These are phyloP conservation scores for Alternaria alternata DNA, from an alignment of 2,329 filamentous ascomycete genomes.

Conservation along the genomic window DNA sequence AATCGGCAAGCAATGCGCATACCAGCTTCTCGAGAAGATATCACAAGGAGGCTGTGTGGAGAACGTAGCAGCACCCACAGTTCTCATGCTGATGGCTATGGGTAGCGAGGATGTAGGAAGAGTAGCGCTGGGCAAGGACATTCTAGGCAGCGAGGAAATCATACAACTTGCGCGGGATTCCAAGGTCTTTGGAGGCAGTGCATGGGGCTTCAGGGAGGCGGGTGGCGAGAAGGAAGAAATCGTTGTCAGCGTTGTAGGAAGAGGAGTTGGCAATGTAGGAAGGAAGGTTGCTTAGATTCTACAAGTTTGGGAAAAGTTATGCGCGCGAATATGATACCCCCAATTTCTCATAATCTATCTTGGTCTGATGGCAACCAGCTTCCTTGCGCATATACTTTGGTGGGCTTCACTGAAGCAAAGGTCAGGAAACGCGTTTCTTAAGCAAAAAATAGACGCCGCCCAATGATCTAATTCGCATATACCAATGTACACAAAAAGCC, in stretches of 20 bases:
- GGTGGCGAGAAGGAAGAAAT: conserved; percentile 69
- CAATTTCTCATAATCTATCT: background rate
- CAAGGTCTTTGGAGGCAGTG: conserved; percentile 85
- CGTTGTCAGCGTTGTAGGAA: conserved; percentile 89
- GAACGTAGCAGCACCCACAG: conserved; percentile 72
- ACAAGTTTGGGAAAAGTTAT: conserved; percentile 1
- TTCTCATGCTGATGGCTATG: conserved; percentile 96
- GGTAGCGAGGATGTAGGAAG: conserved; percentile 94
- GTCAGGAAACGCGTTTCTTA: background rate
- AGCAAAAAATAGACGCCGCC: conserved; percentile 22
- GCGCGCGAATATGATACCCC: conserved; percentile 28
- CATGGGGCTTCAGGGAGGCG: conserved; percentile 80
- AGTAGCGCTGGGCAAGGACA: conserved; percentile 79
- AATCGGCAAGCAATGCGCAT: conserved; percentile 85
- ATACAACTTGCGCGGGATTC: conserved; percentile 85
- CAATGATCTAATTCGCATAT: conserved; percentile 22
- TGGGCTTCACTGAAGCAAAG: background rate
- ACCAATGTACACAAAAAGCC: conserved; percentile 3
- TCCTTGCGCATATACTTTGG: background rate
- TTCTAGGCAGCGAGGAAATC: conserved; percentile 81
- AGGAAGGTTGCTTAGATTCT: conserved; percentile 75
- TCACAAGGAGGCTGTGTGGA: conserved; percentile 83
- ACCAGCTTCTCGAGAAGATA: conserved; percentile 85
- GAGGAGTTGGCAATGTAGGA: conserved; percentile 92
- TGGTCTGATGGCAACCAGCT: background rate